Base-by-base conservation (phyloP, 1,284 basidiomycete genomes). In the Apiotrichum sp. region DNA sequence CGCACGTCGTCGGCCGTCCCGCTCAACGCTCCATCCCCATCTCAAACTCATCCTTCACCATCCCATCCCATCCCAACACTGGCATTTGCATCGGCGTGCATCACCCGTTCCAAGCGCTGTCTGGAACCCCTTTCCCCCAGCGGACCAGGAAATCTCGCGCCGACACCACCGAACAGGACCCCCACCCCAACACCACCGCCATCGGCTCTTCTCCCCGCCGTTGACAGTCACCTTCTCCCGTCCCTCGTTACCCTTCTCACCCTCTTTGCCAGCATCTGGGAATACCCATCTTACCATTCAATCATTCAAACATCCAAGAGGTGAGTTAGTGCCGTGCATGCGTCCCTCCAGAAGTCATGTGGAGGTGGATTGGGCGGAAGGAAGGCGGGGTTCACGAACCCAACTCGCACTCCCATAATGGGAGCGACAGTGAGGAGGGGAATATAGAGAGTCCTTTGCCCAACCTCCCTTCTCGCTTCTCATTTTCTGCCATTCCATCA, bases 1-100 rank as follows among this genome's bases (percentile, higher is more conserved):
- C 57, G 52, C 52, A 51, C 53, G 50, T 52, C 49, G 49, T 51
- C 53, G 43, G 45, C 47, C 47, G 41, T 54, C 43, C 49, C 52
- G 46, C 36, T 8, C 36, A 52, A 38, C 56, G 35, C 52, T 38
- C 44, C 48, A 14, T 43, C 38, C 40, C 46, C 45, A 31, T 41
- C 48, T 48, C 47, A 41, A 47, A 55, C 50, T 14, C 47, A 39
- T 41, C 41, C 31, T 13, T 43, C 52, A 42, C 34, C 53, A 33
- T 34, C 45, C 40, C 47, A 43, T 44, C 35, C 36, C 29, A 38
- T 40, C 40, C 38, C 31, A 38, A 16, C 44, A 29, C 13, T 33
- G 16, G n/a, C 44, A 36, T 51, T 16, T 40, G 14, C 52, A 38
- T 34, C 42, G 43, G 34, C 44, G 39, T 42, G 36, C 13, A 13